Conservation (phyloP, 495 filamentous ascomycete species). For the Lindgomyces ingoldianus region DNA sequence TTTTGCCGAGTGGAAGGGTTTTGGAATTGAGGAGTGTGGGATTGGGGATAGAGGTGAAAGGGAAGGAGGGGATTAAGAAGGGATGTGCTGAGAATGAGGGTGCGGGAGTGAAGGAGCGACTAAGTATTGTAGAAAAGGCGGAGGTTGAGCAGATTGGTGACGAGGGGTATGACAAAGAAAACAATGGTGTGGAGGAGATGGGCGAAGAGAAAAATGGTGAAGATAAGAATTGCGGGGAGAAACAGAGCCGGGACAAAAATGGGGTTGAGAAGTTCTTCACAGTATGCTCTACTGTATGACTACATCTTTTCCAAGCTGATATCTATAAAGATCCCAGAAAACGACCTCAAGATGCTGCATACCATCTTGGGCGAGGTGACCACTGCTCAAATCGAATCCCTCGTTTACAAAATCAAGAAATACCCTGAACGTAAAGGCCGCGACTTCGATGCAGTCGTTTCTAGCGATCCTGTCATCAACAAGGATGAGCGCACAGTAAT, state of each 20-base stretch:
- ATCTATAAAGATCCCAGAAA: constrained; percentile 20
- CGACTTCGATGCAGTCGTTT: constrained; percentile 44
- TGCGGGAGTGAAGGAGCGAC: background rate
- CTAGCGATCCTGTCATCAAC: constrained; percentile 52
- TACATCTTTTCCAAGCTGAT: background rate
- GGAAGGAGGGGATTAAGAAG: constrained; percentile 16
- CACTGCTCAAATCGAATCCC: constrained; percentile 30
- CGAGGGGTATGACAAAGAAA: constrained; percentile 18
- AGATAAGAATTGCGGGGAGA: constrained; percentile 2
- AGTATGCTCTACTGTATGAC: background rate
- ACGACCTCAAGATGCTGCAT: constrained; percentile 34
- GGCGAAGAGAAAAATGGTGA: background rate
- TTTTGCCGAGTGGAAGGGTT: constrained; percentile 73
- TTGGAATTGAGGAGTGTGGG: constrained; percentile 65
- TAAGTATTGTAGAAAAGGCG: constrained; percentile 1
- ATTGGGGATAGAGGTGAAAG: constrained; percentile 21
- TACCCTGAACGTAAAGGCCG: constrained; percentile 44
- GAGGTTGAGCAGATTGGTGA: constrained; percentile 24
- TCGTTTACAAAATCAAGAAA: constrained; percentile 36
- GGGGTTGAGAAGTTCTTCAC: background rate
- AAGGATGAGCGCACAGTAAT: constrained; percentile 63
- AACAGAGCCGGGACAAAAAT: background rate
- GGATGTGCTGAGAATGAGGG: background rate
- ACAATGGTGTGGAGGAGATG: background rate
- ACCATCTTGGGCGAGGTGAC: constrained; percentile 41